Evolutionary conservation across 179 eudicot genomes (phyloP), one percentile per base, ranked within the genome.

Genomic region (Beta lomatogona): DNA sequence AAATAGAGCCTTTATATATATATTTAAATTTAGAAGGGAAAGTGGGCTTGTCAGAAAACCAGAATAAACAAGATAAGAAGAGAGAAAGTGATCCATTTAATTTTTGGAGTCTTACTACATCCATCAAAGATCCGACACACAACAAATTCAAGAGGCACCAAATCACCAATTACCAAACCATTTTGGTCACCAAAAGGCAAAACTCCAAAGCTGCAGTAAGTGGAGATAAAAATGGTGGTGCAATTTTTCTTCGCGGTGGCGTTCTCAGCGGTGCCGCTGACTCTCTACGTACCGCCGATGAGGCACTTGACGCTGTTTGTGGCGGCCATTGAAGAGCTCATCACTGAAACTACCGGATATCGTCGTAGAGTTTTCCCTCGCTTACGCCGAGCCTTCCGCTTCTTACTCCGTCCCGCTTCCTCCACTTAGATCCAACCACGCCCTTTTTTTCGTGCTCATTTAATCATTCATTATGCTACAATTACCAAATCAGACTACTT

Each of bases 251-350:
- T 93, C 14, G 94, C 95, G 76, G 91, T 89, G 86, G 97, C 95
- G 15, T 91, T 92, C 84, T 89, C 97, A 25, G 92, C 95, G 69
- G 94, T 83, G 10, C 99, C 99, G 6, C 75, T 93, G 81, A 91
- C 88, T 55, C 86, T 95, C 5, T 93, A 91, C 83, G 82, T 93
- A 1, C 98, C 99, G 28, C 98, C 98, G 1, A 16, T 90, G 58
- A 90, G 98, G 70, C 95, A 85, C 85, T 73, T 95, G 28, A 93
- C 86, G 31, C 81, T 85, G 1, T 92, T 93, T 67, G 89, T 93
- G 15, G 86, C 89, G 58, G 77, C 97, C 6, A 82, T 93, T 66
- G 90, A 89, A 68, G 91, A 84, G 12, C 44, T 91, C 2, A 48
- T 83, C 18, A 77, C 88, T 25, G 97, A 91, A 48, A 86, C 92